Evolutionary conservation across 768 basidiomycete species (phyloP), one percentile per base, ranked within the genome.

Genomic region (Tylopilus plumbeoviolaceoides): DNA sequence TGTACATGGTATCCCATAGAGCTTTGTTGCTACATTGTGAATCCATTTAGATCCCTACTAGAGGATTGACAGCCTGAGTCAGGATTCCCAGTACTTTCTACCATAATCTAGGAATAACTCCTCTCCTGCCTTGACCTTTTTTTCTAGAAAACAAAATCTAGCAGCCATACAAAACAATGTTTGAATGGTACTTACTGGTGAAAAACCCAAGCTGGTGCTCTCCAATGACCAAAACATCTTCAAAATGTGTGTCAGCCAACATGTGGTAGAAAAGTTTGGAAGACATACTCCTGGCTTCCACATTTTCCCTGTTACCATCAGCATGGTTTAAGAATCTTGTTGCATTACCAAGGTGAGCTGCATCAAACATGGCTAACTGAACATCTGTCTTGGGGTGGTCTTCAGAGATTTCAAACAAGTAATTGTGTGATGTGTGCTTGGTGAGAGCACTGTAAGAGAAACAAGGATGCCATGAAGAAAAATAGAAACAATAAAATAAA

Each of bases 301-400:
- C 61, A 46, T 64, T 61, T 4, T 39, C 60, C 14, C 42, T 17
- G 5, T 45, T 42, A 15, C 20, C 21, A 2, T 9, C 2, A 1
- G 23, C 42, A 48, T 76, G 74, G 55, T 80, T 80, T 2, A 80
- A 54, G 49, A 72, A 80, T 30, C 78, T 65, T 0, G 72, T 76
- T 40, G 71, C 64, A 61, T 81, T 78, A 0, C 78, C 77, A 11
- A 73, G 51, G 10, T 58, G 51, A n/a, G 69, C 70, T 20, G 78
- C 74, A 65, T 81, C 79, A 38, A 60, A 49, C 38, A 61, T 9
- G 8, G 30, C 33, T 1, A 52, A 10, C 0, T 33, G 5, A 2
- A n/a, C 1, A 2, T 35, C 27, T 6, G 0, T 51, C 44, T 31
- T 21, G 5, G 23, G 23, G 23, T 3, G 5, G 33, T 53, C 33